A percentile compares a stretch with the other conserved stretches of the same genome.
Evolutionary conservation across 1,284 basidiomycete species (phyloP).

Genomic region (Austroboletus novae-zelandiae): DNA sequence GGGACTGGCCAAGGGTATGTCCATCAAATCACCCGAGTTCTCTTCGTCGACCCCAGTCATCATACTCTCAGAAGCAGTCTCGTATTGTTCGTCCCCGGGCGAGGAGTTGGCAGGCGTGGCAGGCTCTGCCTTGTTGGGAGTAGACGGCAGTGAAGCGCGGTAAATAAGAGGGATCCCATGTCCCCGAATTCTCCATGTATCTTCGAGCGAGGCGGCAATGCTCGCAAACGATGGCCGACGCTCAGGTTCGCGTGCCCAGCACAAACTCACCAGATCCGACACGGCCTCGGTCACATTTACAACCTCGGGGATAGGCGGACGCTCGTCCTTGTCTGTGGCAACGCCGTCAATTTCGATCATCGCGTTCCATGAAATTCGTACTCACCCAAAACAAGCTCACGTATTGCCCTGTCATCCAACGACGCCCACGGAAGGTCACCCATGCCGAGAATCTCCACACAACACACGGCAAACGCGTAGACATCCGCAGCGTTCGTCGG

Average conservation of each 20-base stretch:
- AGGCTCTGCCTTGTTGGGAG: background rate
- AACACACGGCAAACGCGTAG: constrained; percentile 72
- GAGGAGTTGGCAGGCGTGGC: constrained; percentile 16
- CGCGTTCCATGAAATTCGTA: background rate
- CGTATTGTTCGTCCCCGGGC: constrained; percentile 25
- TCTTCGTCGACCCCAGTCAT: constrained; percentile 15
- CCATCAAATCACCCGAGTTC: constrained; percentile 11
- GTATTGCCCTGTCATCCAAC: constrained; percentile 57
- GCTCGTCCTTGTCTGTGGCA: constrained; percentile 50
- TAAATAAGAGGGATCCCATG: background rate
- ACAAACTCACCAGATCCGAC: constrained; percentile 41
- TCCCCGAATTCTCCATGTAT: constrained; percentile 19
- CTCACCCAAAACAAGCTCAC: constrained; percentile 61
- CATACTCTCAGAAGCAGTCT: constrained; percentile 28
- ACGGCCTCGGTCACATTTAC: constrained; percentile 23
- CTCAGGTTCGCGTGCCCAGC: constrained; percentile 50
- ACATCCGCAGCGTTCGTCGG: constrained; percentile 66
- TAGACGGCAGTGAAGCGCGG: background rate
- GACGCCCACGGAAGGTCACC: constrained; percentile 61
- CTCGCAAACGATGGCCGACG: constrained; percentile 48
- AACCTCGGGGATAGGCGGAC: constrained; percentile 46
- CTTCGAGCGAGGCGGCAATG: constrained; percentile 42
- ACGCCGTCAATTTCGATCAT: background rate
- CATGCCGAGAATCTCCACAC: constrained; percentile 66
- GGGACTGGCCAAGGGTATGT: constrained; percentile 21